Evolutionary conservation across 2,329 filamentous ascomycete species (phyloP).

Genomic region (Cladosporium sp.): DNA sequence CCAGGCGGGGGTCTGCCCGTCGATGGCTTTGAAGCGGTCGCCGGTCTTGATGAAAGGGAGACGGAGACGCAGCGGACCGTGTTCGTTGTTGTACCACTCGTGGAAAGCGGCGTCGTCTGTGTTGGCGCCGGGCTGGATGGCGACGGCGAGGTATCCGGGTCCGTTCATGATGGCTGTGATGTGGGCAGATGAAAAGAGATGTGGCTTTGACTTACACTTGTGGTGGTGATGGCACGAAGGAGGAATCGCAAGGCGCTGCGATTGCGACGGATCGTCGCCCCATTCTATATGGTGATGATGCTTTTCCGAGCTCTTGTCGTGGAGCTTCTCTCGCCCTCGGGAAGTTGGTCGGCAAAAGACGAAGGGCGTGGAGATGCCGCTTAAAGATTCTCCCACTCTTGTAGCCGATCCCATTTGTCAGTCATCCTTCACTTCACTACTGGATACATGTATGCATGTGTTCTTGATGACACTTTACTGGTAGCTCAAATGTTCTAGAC

Average conservation of each 20-base stretch:
- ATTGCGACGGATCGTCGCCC: neutral
- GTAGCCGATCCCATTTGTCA: no score
- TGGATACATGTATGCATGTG: no score
- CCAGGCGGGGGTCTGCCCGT: conserved; percentile 62
- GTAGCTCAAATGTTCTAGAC: no score
- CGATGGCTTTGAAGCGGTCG: conserved; percentile 70
- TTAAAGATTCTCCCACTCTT: neutral
- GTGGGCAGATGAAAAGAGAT: neutral
- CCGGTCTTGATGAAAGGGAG: conserved; percentile 72
- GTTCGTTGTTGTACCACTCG: conserved; percentile 93
- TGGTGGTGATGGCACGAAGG: neutral
- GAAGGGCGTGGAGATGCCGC: neutral
- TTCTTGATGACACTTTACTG: no score
- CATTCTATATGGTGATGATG: neutral
- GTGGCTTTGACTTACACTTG: neutral
- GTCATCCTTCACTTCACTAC: no score
- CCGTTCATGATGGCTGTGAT: conserved; percentile 28
- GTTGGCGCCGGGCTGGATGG: conserved; percentile 71
- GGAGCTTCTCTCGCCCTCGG: conserved; percentile 5
- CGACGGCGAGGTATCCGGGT: conserved; percentile 75
- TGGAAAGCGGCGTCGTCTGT: conserved; percentile 70
- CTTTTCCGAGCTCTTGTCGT: conserved; percentile 9
- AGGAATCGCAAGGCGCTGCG: neutral
- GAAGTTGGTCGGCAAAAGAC: conserved; percentile 1
- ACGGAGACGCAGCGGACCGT: conserved; percentile 75